phyloP scores from a whole-genome alignment of 2,329 filamentous ascomycete genomes.

The Aspergillus texensis region DNA sequence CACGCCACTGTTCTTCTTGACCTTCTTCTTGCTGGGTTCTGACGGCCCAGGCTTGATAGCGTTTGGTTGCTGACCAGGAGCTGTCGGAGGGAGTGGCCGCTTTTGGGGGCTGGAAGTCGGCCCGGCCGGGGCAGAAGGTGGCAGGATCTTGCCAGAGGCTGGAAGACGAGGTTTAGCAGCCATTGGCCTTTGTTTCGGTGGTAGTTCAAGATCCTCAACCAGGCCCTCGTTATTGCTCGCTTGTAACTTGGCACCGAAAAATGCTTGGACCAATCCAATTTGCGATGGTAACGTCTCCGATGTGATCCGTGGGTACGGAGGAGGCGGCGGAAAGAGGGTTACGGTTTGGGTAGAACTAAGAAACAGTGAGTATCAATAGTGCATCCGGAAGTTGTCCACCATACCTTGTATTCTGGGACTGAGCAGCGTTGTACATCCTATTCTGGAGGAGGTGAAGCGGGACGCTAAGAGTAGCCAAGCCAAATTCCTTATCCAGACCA shows the following conservation, averaged over 20 bases:
- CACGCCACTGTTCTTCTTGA: constrained; percentile 44
- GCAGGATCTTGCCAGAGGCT: constrained; percentile 49
- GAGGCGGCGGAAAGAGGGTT: constrained; percentile 65
- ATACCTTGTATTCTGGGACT: constrained; percentile 69
- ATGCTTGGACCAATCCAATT: constrained; percentile 86
- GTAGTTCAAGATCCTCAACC: constrained; percentile 91
- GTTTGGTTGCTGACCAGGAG: constrained; percentile 23
- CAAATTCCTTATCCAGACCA: constrained; percentile 88
- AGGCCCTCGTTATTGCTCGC: constrained; percentile 80
- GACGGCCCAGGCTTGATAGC: constrained; percentile 29
- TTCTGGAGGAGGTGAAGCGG: constrained; percentile 92
- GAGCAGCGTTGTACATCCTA: constrained; percentile 81
- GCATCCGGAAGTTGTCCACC: constrained; percentile 21
- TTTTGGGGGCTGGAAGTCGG: constrained; percentile 45
- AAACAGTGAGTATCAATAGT: constrained; percentile 13
- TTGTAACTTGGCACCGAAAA: constrained; percentile 87
- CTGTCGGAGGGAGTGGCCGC: constrained; percentile 37
- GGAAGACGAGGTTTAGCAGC: constrained; percentile 47
- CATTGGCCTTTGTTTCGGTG: constrained; percentile 76
- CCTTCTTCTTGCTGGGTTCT: constrained; percentile 47
- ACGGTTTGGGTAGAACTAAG: constrained; percentile 48
- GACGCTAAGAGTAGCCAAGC: constrained; percentile 82
- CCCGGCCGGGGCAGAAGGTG: constrained; percentile 33
- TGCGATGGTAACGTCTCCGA: constrained; percentile 75
- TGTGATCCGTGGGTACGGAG: constrained; percentile 75